Evolutionary conservation across 179 eudicot genomes (phyloP).

Genomic region (Beta macrorhiza): DNA sequence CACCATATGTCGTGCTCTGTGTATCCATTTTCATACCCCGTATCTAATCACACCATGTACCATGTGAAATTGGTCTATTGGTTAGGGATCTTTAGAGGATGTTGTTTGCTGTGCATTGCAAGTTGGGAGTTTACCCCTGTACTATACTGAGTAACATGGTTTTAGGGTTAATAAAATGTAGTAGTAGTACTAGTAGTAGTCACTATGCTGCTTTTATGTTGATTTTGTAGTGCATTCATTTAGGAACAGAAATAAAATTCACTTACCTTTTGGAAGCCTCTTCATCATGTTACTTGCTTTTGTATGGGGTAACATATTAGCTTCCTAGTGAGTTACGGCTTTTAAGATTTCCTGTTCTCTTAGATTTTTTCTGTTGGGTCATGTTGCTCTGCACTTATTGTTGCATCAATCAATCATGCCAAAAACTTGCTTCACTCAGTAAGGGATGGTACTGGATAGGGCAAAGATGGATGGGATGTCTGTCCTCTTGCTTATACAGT

Average conservation of each 20-base stretch:
- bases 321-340: not conserved
- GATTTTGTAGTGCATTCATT: not conserved
- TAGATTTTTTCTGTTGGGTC: not conserved
- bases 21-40: too few species aligned
- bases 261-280: not conserved
- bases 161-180: not conserved
- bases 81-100: not conserved
- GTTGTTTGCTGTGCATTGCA: not conserved
- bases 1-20: too few species aligned
- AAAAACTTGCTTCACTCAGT: not conserved
- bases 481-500: not conserved
- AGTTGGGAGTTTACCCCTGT: not conserved
- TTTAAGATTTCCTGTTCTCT: not conserved
- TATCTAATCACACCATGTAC: too few species aligned
- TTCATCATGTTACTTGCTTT: not conserved
- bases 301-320: not conserved
- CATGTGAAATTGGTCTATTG: too few species aligned
- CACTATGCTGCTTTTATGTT: not conserved
- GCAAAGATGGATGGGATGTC: not conserved
- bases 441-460: not conserved
- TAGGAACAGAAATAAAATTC: too few species aligned
- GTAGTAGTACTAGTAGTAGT: not conserved
- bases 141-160: not conserved
- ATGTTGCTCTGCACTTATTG: not conserved
- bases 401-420: not conserved